Evolutionary conservation across 139 green algal genomes (phyloP), one percentile per base, ranked within the genome.

Genomic region (Zygnema circumcarinatum): DNA sequence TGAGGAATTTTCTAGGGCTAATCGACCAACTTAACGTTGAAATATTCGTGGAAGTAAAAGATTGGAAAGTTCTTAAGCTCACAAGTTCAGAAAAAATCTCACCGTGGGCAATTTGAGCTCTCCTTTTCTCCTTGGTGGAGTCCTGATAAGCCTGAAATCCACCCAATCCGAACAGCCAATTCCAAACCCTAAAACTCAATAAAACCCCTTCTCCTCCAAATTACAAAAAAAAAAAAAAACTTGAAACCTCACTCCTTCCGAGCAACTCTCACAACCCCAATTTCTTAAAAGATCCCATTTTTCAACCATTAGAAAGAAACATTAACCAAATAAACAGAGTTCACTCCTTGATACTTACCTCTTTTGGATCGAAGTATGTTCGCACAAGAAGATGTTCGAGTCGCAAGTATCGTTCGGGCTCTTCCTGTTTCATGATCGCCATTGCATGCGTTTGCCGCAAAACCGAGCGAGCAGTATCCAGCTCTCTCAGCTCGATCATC

Each of bases 401-500:
- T 3, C 92, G 67, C 21, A 67, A 85, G 90, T 95, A 96, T 20
- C 95, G 92, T 84, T 98, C 95, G 0, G 96, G 94, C 42, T 98
- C 92, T 3, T 98, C 95, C 67, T 89, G 38, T 89, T 96, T 95
- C 92, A 98, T 94, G 84, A 86, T 47, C 29, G 33, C 20, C 94
- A 94, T 93, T n/a, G 87, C 91, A 79, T 96, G 93, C 16, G 96
- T 97, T 84, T 98, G 95, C 2, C 95, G 91, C 69, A 99, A 93
- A 92, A 99, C 96, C 3, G 95, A 94, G 0, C 94, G 88, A 35
- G 97, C 97, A 29, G 95, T 97, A 76, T 98, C 97, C 0, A 95
- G 85, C 88, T 99, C 97, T 0, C 95, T 86, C 88, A 98, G 85
- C 93, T 99, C 97, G 35, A 98, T 86, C 95, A 99, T 95, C 91